Evolutionary conservation across 2,329 filamentous ascomycete genomes (phyloP), one percentile per base, ranked within the genome.

Genomic region (Achaetomium macrosporum): DNA sequence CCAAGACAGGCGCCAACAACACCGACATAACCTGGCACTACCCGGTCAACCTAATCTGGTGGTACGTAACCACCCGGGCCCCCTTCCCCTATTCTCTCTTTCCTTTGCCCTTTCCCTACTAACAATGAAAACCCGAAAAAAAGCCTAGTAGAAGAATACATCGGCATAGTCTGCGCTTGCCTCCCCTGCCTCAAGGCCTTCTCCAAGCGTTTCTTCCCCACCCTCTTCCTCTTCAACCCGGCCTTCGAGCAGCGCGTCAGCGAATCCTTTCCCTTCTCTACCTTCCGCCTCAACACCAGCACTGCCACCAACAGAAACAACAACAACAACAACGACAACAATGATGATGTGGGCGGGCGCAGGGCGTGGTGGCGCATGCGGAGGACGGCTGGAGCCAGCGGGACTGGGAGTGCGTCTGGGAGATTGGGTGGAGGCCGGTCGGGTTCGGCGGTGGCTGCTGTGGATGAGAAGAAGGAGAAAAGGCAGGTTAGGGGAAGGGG

Each of bases 141-240:
- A 31, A 57, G 55, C 47, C 40, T 57, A 30, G 55, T 57, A 13
- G 55, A 57, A 40, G 36, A 47, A 36, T 51, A 49, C 42, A 8
- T 52, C 31, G 52, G 52, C 42, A 36, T 57, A 11, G 37, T 55
- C 46, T 57, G 52, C 42, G 52, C 52, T 37, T 55, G 55, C 47
- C 46, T 57, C 2, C 52, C 52, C n/a, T 50, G 45, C 31, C 52
- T 55, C 29, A 49, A 52, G n/a, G 46, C 55, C 20, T 56, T 56
- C 35, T n/a, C 7, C 33, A 44, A 45, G 29, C 54, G 20, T 17
- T 53, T 53, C 47, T 56, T 48, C 43, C 50, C 54, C 29, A 48
- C 33, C 43, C 20, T 40, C 16, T 47, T 51, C 40, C 40, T 56
- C 9, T 56, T 56, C 41, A 20, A 29, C 13, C 42, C 43, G 2